Base-by-base conservation (phyloP, 352 stramenopile genomes). In the Globisporangium viniferum region DNA sequence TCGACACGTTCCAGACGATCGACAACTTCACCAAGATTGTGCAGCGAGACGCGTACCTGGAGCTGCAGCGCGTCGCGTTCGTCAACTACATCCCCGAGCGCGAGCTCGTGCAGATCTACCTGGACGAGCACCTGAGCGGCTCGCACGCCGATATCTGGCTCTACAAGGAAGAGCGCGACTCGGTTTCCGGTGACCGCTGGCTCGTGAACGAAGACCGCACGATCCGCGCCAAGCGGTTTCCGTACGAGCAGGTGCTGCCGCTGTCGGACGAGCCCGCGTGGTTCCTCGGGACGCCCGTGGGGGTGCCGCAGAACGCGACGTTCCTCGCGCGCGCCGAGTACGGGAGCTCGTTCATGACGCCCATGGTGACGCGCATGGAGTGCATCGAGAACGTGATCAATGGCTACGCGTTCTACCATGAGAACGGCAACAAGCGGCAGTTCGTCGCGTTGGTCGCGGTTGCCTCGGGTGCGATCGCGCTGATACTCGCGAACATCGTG, bases 101-200 rank as follows among this genome's bases (percentile, higher is more conserved):
- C 10, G 82, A 90, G 27, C 66, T 93, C 7, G 67, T 93, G 48
- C 86, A 93, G 70, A 80, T 93, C 41, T 92, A 81, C 68, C 62
- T 87, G 35, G 76, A 84, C 49, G 39, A 70, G n/a, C 71, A 73
- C n/a, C 48, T 82, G 51, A 61, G 67, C 12, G 84, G 84, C 24
- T 82, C 86, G 7, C 86, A 93, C 57, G 84, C 84, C 5, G 86
- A 93, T 64, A 92, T 93, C 55, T 93, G 86, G 86, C 78, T 93
- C 12, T 93, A 91, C 73, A 69, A 68, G 4, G 80, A 91, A 53
- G 80, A 87, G 48, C 44, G 73, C 15, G 79, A 89, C 53, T 5
- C 67, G 2, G 54, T 53, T 3, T 82, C 74, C 2, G 68, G 67
- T 9, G 65, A 31, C 2, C 76, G 76, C 55, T 93, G 71, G 69